Conservation (phyloP, 495 filamentous ascomycete genomes). For the Xylaria cubensis region DNA sequence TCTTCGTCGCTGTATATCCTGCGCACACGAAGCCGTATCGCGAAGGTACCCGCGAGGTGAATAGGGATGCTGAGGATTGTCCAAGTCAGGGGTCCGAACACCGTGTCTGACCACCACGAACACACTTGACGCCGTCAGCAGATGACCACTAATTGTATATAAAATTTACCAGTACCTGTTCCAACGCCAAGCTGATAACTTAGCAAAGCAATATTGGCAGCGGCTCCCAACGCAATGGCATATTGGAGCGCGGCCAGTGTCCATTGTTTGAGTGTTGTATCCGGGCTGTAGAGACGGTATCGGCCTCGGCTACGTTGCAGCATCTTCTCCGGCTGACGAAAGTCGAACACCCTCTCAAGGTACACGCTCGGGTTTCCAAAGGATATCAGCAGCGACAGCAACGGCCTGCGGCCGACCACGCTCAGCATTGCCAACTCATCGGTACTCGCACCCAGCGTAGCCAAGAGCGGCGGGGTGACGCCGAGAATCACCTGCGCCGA, state of each 20-base stretch:
- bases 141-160: neutral
- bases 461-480: conserved; percentile 38
- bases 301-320: neutral
- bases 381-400: conserved; percentile 27
- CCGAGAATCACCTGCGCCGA: conserved; percentile 39
- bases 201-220: conserved; percentile 34
- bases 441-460: conserved; percentile 29
- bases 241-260: conserved; percentile 25
- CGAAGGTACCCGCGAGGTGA: conserved; percentile 30
- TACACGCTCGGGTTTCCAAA: conserved; percentile 24
- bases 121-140: conserved; percentile 25
- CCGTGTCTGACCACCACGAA: conserved; percentile 21
- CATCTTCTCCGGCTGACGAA: conserved; percentile 20
- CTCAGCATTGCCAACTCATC: conserved; percentile 30
- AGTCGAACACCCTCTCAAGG: conserved; percentile 22
- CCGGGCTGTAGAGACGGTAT: neutral
- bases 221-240: conserved; percentile 31
- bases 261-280: neutral
- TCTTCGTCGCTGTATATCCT: conserved; percentile 14
- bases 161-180: conserved; percentile 3
- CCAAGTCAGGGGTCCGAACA: conserved; percentile 28
- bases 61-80: conserved; percentile 30
- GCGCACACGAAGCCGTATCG: conserved; percentile 24
- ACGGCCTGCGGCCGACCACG: conserved; percentile 29
- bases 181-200: conserved; percentile 35